phyloP scores from a whole-genome alignment of 1,284 basidiomycete genomes.

The Termitomyces sp. region DNA sequence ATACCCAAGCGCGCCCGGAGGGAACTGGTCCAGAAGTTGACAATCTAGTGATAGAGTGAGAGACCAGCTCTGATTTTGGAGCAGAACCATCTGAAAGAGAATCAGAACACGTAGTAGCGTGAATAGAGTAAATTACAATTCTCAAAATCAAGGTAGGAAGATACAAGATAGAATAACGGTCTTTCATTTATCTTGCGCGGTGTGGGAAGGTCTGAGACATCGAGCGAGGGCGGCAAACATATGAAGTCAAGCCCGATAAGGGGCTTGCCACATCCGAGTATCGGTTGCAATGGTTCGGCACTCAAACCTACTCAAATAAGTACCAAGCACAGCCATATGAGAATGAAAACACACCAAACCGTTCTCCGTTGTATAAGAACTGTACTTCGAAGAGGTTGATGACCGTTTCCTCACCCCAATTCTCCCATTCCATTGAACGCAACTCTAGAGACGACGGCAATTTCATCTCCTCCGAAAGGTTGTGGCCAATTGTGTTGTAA shows the following conservation, averaged over 20 bases:
- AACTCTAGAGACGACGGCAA: constrained; percentile 27
- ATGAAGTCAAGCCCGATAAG: constrained; percentile 45
- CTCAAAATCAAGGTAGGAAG: constrained; percentile 52
- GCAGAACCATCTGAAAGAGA: constrained; percentile 35
- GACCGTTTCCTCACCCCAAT: constrained; percentile 54
- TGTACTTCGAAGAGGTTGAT: constrained; percentile 62
- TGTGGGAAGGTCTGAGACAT: constrained; percentile 12
- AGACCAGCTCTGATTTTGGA: constrained; percentile 43
- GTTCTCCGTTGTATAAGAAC: constrained; percentile 39
- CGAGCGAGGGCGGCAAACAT: constrained; percentile 22
- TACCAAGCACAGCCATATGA: constrained; percentile 1
- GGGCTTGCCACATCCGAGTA: constrained; percentile 29
- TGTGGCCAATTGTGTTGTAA: constrained; percentile 41
- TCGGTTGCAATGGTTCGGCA: constrained; percentile 42
- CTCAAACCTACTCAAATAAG: constrained; percentile 27
- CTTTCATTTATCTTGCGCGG: constrained; percentile 22
- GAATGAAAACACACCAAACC: constrained; percentile 33
- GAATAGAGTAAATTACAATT: constrained; percentile 41
- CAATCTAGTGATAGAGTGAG: constrained; percentile 33
- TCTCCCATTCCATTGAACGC: constrained; percentile 47
- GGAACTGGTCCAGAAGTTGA: constrained; percentile 14
- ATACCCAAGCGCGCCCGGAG: constrained; percentile 19
- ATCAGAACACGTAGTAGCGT: constrained; percentile 8
- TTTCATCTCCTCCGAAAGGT: constrained; percentile 35
- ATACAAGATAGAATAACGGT: constrained; percentile 41